Base-by-base conservation (phyloP, 2,329 filamentous ascomycete genomes). In the Diaporthe sp. region DNA sequence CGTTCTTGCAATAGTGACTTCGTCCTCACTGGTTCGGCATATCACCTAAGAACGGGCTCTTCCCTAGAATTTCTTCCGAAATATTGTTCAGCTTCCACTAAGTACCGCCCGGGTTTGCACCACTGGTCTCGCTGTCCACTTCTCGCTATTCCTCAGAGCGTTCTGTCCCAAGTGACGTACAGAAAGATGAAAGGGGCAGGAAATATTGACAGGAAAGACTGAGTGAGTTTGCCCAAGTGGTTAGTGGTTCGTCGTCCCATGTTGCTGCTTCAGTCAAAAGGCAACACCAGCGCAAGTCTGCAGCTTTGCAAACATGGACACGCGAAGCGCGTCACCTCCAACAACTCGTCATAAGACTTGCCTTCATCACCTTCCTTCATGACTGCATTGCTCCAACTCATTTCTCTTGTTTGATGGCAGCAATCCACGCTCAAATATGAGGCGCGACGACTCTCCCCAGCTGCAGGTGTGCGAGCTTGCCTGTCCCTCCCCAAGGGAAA, bases 391-490 rank as follows among this genome's bases (percentile, higher is more conserved):
- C 31, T 68, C 15, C 65, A 20, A 15, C 15, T n/a, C 47, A n/a
- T 53, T n/a, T n/a, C 31, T 13, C 13, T 53, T 37, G 47, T 28
- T 42, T 37, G 65, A 53, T 28, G 47, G 47, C 65, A 68, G 31
- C 44, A 28, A 39, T 39, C 31, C 31, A 9, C 39, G n/a, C 47
- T 53, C 47, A 68, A 53, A 68, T 53, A 68, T 53, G 65, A 68
- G 65, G 8, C 65, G 65, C 15, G 15, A n/a, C 71, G 17, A 44
- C 47, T 39, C 34, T 20, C 58, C 60, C 10, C 34, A 44, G 22
- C 34, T 25, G 31, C 47, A 55, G 25, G 34, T 55, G 15, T 73
- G 71, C 34, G 51, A 68, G 44, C 53, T 72, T 60, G 53, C 53
- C 55, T 39, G 71, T 34, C 51, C 37, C 13, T 63, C 55, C 3